Conservation (phyloP, 345 rosid species). For the Melastoma malabathricum region DNA sequence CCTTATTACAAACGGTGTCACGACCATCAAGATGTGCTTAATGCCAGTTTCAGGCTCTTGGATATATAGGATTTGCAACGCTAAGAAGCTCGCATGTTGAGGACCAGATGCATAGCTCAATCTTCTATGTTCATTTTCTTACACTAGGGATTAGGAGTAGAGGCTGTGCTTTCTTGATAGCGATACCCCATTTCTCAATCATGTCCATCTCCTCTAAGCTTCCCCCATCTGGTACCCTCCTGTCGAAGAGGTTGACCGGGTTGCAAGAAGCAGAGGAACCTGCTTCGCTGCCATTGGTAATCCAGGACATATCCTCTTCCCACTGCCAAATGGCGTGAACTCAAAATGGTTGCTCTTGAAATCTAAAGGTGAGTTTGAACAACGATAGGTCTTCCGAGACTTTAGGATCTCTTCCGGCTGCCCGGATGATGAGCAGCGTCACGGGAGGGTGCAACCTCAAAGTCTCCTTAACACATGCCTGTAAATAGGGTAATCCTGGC, state of each 20-base stretch:
- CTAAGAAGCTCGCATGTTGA: no score
- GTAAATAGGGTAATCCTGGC: conserved; percentile 5
- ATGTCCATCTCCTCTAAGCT: conserved; percentile 9
- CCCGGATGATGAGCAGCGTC: conserved; percentile 12
- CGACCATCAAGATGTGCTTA: no score
- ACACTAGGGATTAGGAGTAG: conserved; percentile 9
- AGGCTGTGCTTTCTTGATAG: conserved; percentile 11
- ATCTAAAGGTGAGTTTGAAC: conserved; percentile 4
- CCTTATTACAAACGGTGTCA: no score
- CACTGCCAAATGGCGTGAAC: conserved; percentile 15
- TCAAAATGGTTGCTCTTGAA: conserved; percentile 8
- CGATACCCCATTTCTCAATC: conserved; percentile 11
- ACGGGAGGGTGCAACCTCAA: conserved; percentile 11
- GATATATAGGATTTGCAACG: no score
- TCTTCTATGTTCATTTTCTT: conserved; percentile 3
- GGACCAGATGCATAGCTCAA: no score
- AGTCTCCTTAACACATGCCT: conserved; percentile 13
- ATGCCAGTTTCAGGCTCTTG: no score
- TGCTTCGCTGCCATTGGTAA: conserved; percentile 10
- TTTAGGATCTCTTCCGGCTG: conserved; percentile 9
- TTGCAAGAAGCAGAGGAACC: conserved; percentile 13
- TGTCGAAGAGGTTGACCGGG: conserved; percentile 12
- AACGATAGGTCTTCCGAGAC: conserved; percentile 6
- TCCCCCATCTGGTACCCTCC: conserved; percentile 12
- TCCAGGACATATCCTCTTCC: conserved; percentile 22